Evolutionary conservation across 805 yeast genomes (phyloP), one percentile per base, ranked within the genome.

Genomic region (Barnettozyma siamensis): DNA sequence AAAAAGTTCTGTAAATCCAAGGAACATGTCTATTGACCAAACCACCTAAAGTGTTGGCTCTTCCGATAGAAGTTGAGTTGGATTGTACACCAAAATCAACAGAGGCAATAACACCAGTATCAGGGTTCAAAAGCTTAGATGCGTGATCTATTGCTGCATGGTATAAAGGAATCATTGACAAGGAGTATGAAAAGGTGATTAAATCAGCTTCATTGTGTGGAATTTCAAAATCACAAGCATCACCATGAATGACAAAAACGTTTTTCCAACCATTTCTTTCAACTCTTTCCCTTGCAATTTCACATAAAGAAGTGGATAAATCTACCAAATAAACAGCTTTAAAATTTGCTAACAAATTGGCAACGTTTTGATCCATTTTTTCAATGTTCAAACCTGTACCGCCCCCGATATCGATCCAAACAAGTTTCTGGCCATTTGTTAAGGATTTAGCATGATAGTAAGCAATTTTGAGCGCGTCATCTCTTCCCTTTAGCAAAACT

Each of bases 301-400:
- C 78, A 55, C 91, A 80, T 37, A 86, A 67, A 1, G 89, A 82
- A 7, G 89, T 85, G 1, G 89, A 82, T 44, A 85, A 67, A 58
- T 85, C 95, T 36, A 85, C 78, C 42, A 85, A 69, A 54, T 82
- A 83, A 37, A 85, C 72, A 12, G 83, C 83, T 49, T 74, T 72
- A 61, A 85, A 86, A 48, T 67, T 62, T 20, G 59, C 55, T 10
- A 52, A 44, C 24, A 62, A 35, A 9, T 46, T 34, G 2, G 61
- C 57, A 37, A 73, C 63, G 35, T 77, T 63, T 33, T 66, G 57
- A 57, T 81, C 67, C 94, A 85, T 85, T 52, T 73, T 70, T 61
- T 85, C 93, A 53, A 85, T 80, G 63, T 85, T 85, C 61, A 78
- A 70, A 36, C 94, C 95, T 6, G 95, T 85, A 19, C 95, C 95